Evolutionary conservation across 1,284 basidiomycete species (phyloP).

Genomic region (Hemileia vastatrix): DNA sequence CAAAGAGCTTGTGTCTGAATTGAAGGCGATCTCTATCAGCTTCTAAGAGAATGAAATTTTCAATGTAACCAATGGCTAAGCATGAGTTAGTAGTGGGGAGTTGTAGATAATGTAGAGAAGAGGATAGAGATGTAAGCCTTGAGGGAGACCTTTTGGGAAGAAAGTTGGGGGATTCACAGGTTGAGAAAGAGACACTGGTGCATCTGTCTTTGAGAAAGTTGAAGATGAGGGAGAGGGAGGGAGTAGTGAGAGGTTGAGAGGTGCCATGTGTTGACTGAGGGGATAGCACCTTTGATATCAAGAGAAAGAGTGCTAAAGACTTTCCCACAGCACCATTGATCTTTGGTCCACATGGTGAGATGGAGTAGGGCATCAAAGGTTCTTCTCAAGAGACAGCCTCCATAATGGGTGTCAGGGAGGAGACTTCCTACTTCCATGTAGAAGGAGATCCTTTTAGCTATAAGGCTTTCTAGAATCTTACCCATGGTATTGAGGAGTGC

Average conservation of each 20-base stretch:
- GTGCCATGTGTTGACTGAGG: not conserved
- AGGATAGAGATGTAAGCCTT: conserved; percentile 7
- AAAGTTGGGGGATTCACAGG: not conserved
- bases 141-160: not conserved
- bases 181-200: not conserved
- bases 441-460: not conserved
- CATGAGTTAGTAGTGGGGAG: not conserved
- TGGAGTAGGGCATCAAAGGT: no score
- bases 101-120: conserved; percentile 14
- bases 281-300: conserved; percentile 6
- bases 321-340: not conserved
- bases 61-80: no score
- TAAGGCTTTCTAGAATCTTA: not conserved
- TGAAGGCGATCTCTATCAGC: no score
- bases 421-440: not conserved
- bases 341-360: not conserved
- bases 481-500: not conserved
- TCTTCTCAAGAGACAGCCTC: no score
- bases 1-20: no score
- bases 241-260: not conserved
- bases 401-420: not conserved
- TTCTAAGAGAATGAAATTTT: no score
- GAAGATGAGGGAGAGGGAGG: not conserved
- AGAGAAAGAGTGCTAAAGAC: not conserved
- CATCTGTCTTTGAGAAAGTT: not conserved